Evolutionary conservation across 495 filamentous ascomycete species (phyloP).

Genomic region (Evernia prunastri): DNA sequence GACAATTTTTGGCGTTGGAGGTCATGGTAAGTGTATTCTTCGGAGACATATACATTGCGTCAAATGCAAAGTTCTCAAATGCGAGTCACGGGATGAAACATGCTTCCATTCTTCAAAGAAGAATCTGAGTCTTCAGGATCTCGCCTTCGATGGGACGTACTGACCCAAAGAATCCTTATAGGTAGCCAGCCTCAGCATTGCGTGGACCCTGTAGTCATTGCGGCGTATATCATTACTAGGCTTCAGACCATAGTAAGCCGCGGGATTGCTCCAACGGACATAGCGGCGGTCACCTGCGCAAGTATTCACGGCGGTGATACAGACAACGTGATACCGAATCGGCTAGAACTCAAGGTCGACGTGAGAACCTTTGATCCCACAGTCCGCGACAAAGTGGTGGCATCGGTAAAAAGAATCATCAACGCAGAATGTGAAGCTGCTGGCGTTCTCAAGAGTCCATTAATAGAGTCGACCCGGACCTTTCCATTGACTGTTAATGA

Average conservation of each 20-base stretch:
- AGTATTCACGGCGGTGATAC: slow-evolving; percentile 46
- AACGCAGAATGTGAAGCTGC: slow-evolving; percentile 47
- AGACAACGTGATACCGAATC: slow-evolving; percentile 49
- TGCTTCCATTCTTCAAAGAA: too few relatives aligned
- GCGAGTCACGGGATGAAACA: too few relatives aligned
- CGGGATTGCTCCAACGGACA: slow-evolving; percentile 45
- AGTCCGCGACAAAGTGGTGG: slow-evolving; percentile 39
- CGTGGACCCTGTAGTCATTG: slow-evolving; percentile 55
- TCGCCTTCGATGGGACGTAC: too few relatives aligned
- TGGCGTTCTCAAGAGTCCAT: slow-evolving; percentile 36
- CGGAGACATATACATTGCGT: too few relatives aligned
- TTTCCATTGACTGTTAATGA: slow-evolving; percentile 52
- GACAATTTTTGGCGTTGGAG: slow-evolving; percentile 45
- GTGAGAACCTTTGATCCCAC: slow-evolving; percentile 39
- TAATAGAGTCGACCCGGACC: slow-evolving; percentile 31
- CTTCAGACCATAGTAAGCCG: slow-evolving; percentile 52
- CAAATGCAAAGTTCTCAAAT: too few relatives aligned
- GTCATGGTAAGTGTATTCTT: too few relatives aligned
- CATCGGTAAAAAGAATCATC: slow-evolving; percentile 46
- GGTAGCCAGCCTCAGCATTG: too few relatives aligned
- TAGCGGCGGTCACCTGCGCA: slow-evolving; percentile 41
- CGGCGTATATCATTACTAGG: slow-evolving; percentile 43
- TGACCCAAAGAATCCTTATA: too few relatives aligned
- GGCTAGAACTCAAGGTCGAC: slow-evolving; percentile 44
- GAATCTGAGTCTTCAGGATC: too few relatives aligned